Conservation (phyloP, 805 yeast genomes). For the Blastobotrys peoriensis region DNA sequence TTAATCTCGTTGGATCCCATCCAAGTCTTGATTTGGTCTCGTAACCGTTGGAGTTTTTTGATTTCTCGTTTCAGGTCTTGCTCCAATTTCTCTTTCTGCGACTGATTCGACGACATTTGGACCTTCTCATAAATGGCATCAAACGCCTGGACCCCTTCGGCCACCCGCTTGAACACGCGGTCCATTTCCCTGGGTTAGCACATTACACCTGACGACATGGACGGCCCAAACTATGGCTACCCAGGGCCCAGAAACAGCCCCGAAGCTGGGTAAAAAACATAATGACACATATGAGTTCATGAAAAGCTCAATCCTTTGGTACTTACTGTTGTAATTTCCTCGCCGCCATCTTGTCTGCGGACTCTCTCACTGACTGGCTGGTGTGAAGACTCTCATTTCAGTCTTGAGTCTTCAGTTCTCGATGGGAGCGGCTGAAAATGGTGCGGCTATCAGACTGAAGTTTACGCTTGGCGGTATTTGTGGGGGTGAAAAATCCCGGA, state of each 20-base stretch:
- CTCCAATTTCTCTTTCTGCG: constrained; percentile 92
- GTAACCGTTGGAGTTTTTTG: constrained; percentile 83
- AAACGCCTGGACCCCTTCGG: constrained; percentile 83
- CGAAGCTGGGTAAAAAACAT: no score
- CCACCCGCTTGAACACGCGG: constrained; percentile 83
- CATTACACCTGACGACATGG: not conserved
- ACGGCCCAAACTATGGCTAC: not conserved
- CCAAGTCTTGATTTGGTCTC: constrained; percentile 97
- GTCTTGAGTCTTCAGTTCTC: no score
- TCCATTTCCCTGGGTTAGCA: constrained; percentile 59
- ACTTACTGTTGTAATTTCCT: constrained; percentile 47
- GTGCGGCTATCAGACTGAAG: no score
- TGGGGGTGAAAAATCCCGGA: no score
- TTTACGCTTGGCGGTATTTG: no score
- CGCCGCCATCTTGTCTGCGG: constrained; percentile 37
- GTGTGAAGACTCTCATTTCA: no score
- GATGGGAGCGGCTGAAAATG: no score
- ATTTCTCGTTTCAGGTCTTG: constrained; percentile 86
- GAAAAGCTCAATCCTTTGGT: not conserved
- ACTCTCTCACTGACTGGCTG: not conserved
- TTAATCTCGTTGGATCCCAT: constrained; percentile 84
- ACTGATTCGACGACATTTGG: constrained; percentile 68
- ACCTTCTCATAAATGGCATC: constrained; percentile 84
- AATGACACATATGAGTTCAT: no score
- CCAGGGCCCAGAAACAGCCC: no score